A percentile compares a stretch with the other conserved stretches of the same genome.
These are phyloP conservation scores for Gentiana straminea DNA, from an alignment of 257 asterid genomes.

Conservation along the genomic window DNA sequence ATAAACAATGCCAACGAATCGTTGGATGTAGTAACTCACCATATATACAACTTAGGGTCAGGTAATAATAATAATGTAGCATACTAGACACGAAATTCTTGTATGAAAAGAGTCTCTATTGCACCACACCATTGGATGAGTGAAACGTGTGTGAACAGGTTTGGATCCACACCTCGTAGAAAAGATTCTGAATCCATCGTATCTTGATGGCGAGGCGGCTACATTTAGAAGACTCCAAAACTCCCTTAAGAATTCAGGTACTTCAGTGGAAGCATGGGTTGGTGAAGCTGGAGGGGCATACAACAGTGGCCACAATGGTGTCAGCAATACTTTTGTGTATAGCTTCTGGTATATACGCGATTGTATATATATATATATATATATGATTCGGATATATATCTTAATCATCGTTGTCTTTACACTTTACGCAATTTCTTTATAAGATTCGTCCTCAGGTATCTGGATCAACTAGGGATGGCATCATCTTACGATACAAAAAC, in stretches of 20 bases:
- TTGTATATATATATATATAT: neutral
- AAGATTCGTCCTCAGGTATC: conserved; percentile 35
- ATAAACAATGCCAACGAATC: conserved; percentile 21
- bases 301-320: conserved; percentile 55
- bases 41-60: conserved; percentile 63
- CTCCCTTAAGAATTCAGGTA: conserved; percentile 25
- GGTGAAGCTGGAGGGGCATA: conserved; percentile 74
- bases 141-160: conserved; percentile 19
- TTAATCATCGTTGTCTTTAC: too few relatives aligned
- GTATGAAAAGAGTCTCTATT: neutral
- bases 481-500: conserved; percentile 50
- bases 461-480: conserved; percentile 67
- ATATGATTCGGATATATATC: neutral
- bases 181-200: conserved; percentile 46
- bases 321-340: conserved; percentile 53
- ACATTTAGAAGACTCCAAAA: conserved; percentile 29
- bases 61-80: conserved; percentile 21
- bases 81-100: too few relatives aligned
- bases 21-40: conserved; percentile 40
- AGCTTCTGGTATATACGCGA: conserved; percentile 47
- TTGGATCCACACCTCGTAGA: conserved; percentile 40
- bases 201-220: conserved; percentile 37
- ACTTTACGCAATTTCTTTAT: too few relatives aligned
- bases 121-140: too few relatives aligned
- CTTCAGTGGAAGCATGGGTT: conserved; percentile 51